phyloP scores from a whole-genome alignment of 139 green algal species.

The Nannochloris sp. region DNA sequence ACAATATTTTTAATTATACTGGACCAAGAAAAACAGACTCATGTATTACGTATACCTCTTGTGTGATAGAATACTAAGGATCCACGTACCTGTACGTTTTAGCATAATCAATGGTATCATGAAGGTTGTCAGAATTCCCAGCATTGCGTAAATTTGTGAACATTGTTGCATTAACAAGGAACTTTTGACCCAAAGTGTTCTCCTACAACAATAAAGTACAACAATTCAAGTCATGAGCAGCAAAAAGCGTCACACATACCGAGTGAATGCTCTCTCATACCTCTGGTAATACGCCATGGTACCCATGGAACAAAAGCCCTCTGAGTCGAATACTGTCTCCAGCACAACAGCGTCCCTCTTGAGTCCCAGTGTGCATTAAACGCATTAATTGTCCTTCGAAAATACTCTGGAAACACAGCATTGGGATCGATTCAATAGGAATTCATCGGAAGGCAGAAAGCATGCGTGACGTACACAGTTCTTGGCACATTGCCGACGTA shows the following conservation, averaged over 20 bases:
- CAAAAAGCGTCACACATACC: too few species aligned
- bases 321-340: constrained; percentile 31
- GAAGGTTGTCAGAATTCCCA: constrained; percentile 35
- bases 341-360: neutral
- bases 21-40: neutral
- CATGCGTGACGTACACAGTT: too few species aligned
- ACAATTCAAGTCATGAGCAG: neutral
- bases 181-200: constrained; percentile 52
- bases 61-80: neutral
- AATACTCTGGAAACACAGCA: too few species aligned
- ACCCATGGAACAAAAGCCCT: constrained; percentile 39
- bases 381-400: too few species aligned
- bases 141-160: constrained; percentile 23
- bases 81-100: constrained; percentile 33
- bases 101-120: constrained; percentile 45
- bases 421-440: too few species aligned
- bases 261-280: neutral
- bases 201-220: constrained; percentile 28
- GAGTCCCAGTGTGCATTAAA: too few species aligned
- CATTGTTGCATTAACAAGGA: constrained; percentile 45
- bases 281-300: constrained; percentile 36
- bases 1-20: constrained; percentile 41
- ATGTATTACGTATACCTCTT: neutral
- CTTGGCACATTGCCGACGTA: too few species aligned
- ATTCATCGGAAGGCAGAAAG: too few species aligned